Conservation (phyloP, 2,329 filamentous ascomycete species). For the Colletotrichum navitas region DNA sequence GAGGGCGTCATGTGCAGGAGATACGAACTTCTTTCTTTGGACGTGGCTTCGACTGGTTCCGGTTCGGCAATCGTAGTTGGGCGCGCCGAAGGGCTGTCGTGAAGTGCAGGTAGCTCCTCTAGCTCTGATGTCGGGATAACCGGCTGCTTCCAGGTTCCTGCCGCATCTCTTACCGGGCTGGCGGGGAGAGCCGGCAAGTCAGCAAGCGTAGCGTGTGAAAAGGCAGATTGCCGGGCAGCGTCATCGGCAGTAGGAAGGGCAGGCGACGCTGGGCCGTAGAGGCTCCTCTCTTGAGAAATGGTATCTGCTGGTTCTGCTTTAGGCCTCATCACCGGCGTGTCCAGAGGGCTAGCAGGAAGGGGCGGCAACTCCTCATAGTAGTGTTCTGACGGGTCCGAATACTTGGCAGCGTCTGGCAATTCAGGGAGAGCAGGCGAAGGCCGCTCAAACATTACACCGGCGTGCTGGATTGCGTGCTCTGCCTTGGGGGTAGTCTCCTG, state of each 20-base stretch:
- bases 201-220: slow-evolving; percentile 8
- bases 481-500: slow-evolving; percentile 78
- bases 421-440: slow-evolving; percentile 24
- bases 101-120: slow-evolving; percentile 33
- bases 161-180: slow-evolving; percentile 17
- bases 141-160: not conserved
- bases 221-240: not conserved
- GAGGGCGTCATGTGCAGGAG: slow-evolving; percentile 56
- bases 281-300: not conserved
- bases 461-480: slow-evolving; percentile 45
- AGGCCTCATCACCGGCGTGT: not conserved
- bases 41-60: slow-evolving; percentile 55
- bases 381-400: not conserved
- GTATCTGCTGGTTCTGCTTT: not conserved
- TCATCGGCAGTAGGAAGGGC: slow-evolving; percentile 5
- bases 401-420: slow-evolving; percentile 3
- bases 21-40: slow-evolving; percentile 59
- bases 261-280: slow-evolving; percentile 5
- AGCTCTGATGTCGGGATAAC: slow-evolving; percentile 12
- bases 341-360: slow-evolving; percentile 23
- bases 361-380: slow-evolving; percentile 16
- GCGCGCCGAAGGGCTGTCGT: slow-evolving; percentile 23
- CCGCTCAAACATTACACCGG: slow-evolving; percentile 23
- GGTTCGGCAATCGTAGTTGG: slow-evolving; percentile 52
- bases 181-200: slow-evolving; percentile 39